Conservation (phyloP, 2,329 filamentous ascomycete genomes). For the Sporothrix brunneoviolacea region DNA sequence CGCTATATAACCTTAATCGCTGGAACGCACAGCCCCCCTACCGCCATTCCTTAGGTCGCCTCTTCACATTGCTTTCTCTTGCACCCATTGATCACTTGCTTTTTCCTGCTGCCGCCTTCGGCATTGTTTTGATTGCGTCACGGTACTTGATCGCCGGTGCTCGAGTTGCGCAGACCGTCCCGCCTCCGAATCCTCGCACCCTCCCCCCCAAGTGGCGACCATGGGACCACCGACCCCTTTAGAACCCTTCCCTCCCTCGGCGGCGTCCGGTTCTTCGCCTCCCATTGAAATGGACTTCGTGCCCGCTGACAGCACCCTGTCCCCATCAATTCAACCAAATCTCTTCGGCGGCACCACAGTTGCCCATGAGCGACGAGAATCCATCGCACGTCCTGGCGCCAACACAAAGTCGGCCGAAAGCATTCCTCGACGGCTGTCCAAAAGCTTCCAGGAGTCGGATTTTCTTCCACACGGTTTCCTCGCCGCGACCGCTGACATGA, state of each 20-base stretch:
- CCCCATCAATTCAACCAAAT: too few relatives aligned
- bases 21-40: too few relatives aligned
- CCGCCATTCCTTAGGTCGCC: too few relatives aligned
- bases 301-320: background rate
- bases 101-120: too few relatives aligned
- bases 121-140: background rate
- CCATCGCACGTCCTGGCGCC: slow-evolving; percentile 14
- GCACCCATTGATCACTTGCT: too few relatives aligned
- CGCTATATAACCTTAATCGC: too few relatives aligned
- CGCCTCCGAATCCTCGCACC: background rate
- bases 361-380: slow-evolving; percentile 16
- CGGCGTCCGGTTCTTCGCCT: background rate
- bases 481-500: slow-evolving; percentile 40
- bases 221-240: slow-evolving; percentile 14
- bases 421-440: slow-evolving; percentile 17
- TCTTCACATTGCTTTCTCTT: too few relatives aligned
- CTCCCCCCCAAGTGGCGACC: background rate
- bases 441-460: slow-evolving; percentile 38
- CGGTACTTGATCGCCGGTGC: background rate
- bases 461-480: slow-evolving; percentile 42
- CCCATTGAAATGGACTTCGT: slow-evolving; percentile 10
- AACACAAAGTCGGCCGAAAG: slow-evolving; percentile 9
- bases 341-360: too few relatives aligned
- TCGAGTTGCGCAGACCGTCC: too few relatives aligned
- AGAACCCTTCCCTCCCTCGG: slow-evolving; percentile 3